A percentile compares a stretch with the other conserved stretches of the same genome.
Conservation (phyloP, 2,329 filamentous ascomycete genomes). For the Botrytis aclada region DNA sequence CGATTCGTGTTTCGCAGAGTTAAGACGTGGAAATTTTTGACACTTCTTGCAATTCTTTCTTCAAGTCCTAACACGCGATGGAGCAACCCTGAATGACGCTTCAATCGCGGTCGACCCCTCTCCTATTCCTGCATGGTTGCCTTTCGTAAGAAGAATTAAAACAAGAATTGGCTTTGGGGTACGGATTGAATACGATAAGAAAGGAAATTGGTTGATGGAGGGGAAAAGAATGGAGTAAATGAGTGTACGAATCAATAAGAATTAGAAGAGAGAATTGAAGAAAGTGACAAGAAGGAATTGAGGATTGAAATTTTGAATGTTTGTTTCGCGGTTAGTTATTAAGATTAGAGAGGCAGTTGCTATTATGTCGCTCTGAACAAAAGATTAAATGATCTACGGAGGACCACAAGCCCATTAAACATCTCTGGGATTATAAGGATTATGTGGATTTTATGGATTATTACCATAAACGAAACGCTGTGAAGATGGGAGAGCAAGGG, state of each 20-base stretch:
- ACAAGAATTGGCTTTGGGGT: neutral
- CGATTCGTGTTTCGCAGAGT: constrained; percentile 7
- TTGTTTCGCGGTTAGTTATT: constrained; percentile 1
- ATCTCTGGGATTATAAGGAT: neutral
- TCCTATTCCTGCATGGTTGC: constrained; percentile 6
- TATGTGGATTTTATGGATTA: neutral
- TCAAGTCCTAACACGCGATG: constrained; percentile 16
- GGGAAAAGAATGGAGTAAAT: neutral
- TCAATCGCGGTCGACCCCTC: constrained; percentile 17
- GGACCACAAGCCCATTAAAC: neutral
- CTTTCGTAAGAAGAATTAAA: neutral
- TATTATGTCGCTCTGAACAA: neutral
- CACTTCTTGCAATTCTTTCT: neutral
- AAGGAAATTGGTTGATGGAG: neutral
- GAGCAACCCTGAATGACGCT: constrained; percentile 16
- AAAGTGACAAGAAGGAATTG: neutral
- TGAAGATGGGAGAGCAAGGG: neutral
- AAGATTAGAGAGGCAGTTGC: neutral
- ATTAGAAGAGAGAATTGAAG: neutral
- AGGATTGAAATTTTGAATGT: neutral
- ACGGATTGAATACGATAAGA: neutral
- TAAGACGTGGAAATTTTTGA: neutral
- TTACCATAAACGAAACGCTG: neutral
- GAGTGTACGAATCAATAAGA: constrained; percentile 1
- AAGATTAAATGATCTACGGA: constrained; percentile 12